These are phyloP conservation scores for Hypsizygus marmoreus DNA, from an alignment of 768 basidiomycete species.

Conservation along the genomic window DNA sequence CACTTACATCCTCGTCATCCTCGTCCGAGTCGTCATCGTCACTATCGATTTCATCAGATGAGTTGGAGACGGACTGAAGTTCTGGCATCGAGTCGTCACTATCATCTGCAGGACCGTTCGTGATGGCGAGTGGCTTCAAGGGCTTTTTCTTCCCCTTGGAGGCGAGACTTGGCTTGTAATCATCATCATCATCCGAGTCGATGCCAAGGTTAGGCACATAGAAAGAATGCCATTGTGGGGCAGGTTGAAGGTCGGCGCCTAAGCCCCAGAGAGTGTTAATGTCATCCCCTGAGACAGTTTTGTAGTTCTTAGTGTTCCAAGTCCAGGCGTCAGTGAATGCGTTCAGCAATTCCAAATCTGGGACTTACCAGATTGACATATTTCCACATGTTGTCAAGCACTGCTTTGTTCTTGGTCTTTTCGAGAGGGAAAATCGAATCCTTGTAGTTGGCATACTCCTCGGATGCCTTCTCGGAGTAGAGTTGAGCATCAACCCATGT, in stretches of 20 bases:
- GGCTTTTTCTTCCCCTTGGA: conserved; percentile 19
- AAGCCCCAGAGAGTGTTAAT: conserved; percentile 70
- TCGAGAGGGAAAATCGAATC: conserved; percentile 60
- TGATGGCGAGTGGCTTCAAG: conserved; percentile 51
- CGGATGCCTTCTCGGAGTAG: conserved; percentile 59
- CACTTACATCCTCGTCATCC: conserved; percentile 33
- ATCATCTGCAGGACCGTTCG: conserved; percentile 45
- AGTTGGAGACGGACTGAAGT: conserved; percentile 66
- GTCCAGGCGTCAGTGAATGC: conserved; percentile 8
- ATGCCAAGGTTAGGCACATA: conserved; percentile 31
- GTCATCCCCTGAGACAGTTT: conserved; percentile 47
- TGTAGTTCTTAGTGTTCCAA: conserved; percentile 55
- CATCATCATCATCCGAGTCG: conserved; percentile 30
- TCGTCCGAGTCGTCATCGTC: conserved; percentile 40
- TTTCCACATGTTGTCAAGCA: conserved; percentile 67
- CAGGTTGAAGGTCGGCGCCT: conserved; percentile 46
- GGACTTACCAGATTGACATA: conserved; percentile 56
- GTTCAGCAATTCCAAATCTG: neutral
- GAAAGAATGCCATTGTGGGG: conserved; percentile 62
- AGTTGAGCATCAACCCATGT: conserved; percentile 71
- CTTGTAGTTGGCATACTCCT: conserved; percentile 50
- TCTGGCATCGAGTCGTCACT: conserved; percentile 64
- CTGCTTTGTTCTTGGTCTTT: conserved; percentile 47
- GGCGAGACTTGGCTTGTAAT: conserved; percentile 19
- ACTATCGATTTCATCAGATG: conserved; percentile 43